Evolutionary conservation across 139 green algal genomes (phyloP).

Genomic region (Picochlorum costavermella): DNA sequence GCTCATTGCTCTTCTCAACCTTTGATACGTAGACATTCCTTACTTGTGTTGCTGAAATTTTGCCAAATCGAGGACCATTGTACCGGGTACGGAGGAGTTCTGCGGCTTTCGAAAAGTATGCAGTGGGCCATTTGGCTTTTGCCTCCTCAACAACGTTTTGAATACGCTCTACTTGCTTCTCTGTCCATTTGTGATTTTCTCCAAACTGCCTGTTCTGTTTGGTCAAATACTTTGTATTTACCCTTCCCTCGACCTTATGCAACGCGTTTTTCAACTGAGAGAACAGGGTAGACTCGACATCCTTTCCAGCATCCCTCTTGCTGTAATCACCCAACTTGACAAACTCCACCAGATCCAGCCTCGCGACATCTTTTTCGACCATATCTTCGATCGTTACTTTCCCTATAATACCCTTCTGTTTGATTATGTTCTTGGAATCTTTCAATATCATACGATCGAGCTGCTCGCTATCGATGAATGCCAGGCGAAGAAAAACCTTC

Average conservation of each 20-base stretch:
- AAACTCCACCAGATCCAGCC: not conserved
- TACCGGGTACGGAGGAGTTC: not conserved
- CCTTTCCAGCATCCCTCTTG: not conserved
- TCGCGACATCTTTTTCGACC: not conserved
- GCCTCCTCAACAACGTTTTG: not conserved
- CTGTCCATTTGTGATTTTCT: not conserved
- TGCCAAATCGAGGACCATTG: not conserved
- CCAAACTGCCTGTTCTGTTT: not conserved
- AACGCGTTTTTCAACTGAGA: not conserved
- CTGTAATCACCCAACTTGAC: not conserved
- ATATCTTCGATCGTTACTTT: slow-evolving; percentile 1
- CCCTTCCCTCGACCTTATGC: not conserved
- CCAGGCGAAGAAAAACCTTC: not conserved
- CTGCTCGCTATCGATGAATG: not conserved
- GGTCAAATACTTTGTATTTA: not conserved
- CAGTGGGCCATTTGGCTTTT: not conserved
- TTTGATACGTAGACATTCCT: not conserved
- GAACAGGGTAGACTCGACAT: not conserved
- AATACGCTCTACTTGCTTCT: not conserved
- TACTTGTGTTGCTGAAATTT: not conserved
- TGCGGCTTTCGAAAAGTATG: not conserved
- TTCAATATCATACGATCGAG: not conserved
- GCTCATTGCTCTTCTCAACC: not conserved
- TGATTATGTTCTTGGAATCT: not conserved
- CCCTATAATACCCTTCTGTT: not conserved